Conservation (phyloP, 2,329 filamentous ascomycete species). For the Aspergillus aculeatus region DNA sequence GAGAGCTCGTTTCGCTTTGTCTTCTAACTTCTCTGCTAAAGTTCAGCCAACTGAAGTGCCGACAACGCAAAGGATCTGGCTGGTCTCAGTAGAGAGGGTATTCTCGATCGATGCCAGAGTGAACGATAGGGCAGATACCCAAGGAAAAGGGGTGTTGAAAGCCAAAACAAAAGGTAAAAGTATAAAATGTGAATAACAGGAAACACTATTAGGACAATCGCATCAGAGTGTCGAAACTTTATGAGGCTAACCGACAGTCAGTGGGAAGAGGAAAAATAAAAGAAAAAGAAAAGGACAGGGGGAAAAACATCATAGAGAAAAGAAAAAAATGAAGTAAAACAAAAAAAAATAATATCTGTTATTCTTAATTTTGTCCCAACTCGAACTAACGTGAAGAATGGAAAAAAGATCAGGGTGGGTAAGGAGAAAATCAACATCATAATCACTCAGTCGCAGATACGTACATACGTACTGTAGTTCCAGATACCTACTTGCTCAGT, state of each 20-base stretch:
- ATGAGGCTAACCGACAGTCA: slow-evolving; percentile 7
- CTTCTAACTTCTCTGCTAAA: background rate
- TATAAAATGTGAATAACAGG: slow-evolving; percentile 9
- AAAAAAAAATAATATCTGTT: background rate
- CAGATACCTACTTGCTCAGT: too few relatives aligned
- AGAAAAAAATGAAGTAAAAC: background rate
- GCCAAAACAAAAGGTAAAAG: slow-evolving; percentile 7
- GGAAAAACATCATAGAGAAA: background rate
- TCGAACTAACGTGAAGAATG: background rate
- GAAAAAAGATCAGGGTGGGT: slow-evolving; percentile 3
- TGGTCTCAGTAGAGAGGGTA: background rate
- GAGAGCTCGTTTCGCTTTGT: slow-evolving; percentile 11
- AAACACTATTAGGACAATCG: slow-evolving; percentile 5
- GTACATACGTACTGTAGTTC: background rate
- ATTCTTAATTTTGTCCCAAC: background rate
- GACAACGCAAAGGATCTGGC: background rate
- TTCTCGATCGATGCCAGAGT: background rate
- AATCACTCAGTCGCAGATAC: background rate
- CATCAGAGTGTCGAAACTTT: slow-evolving; percentile 1
- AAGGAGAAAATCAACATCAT: background rate
- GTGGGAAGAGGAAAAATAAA: background rate
- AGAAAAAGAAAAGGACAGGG: background rate
- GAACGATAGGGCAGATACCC: background rate
- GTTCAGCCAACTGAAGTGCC: background rate
- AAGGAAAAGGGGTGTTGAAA: slow-evolving; percentile 9